Conservation (phyloP, 225 moss, liverwort and hornwort genomes). For the Anthoceros angustus region DNA sequence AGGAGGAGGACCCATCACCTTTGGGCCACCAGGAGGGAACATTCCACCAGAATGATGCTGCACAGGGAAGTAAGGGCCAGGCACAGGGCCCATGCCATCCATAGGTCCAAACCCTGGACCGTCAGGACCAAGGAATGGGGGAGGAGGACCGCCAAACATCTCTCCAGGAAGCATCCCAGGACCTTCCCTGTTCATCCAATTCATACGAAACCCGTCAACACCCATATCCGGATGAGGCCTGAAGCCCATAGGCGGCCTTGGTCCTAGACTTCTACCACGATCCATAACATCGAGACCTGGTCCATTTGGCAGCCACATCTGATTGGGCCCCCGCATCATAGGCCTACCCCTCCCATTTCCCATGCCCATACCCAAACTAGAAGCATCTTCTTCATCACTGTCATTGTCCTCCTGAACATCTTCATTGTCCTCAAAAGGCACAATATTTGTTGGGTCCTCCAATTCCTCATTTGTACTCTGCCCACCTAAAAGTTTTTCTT, state of each 20-base stretch:
- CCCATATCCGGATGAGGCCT: slow-evolving; percentile 95
- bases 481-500: slow-evolving; percentile 67
- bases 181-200: slow-evolving; percentile 13
- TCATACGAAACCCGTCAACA: slow-evolving; percentile 73
- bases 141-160: slow-evolving; percentile 68
- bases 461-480: slow-evolving; percentile 40
- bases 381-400: slow-evolving; percentile 85
- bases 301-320: slow-evolving; percentile 75
- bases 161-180: slow-evolving; percentile 77
- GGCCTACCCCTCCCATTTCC: slow-evolving; percentile 26
- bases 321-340: slow-evolving; percentile 46
- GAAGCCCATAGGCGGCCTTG: slow-evolving; percentile 40
- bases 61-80: slow-evolving; percentile 67
- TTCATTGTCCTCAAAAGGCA: slow-evolving; percentile 97
- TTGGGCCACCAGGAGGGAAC: slow-evolving; percentile 81
- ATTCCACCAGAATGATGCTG: slow-evolving; percentile 56
- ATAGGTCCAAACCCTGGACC: slow-evolving; percentile 65
- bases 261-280: slow-evolving; percentile 66
- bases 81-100: slow-evolving; percentile 71
- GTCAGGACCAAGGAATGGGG: slow-evolving; percentile 36
- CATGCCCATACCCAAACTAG: slow-evolving; percentile 44
- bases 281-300: slow-evolving; percentile 63
- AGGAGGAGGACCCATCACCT: slow-evolving; percentile 88
- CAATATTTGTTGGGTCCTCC: slow-evolving; percentile 71
- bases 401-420: slow-evolving; percentile 93